Base-by-base conservation (phyloP, 441 rosid species). In the Erodium chrysanthum region DNA sequence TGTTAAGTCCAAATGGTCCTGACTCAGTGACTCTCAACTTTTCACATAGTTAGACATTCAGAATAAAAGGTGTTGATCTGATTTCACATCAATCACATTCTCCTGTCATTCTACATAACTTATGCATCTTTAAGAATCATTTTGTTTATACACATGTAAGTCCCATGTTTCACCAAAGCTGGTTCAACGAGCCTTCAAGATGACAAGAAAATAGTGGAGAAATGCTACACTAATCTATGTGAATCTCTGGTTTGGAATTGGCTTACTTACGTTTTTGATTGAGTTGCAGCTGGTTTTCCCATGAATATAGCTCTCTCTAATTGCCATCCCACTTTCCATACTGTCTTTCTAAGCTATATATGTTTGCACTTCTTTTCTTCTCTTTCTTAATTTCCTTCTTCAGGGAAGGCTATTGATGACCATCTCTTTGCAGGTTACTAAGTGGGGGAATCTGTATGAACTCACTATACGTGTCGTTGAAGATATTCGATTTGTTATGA, bases 401-500 rank as follows among this genome's bases (percentile, higher is more conserved):
- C 18, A 20, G 33, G 59, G n/a, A 50, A 78, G 69, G 68, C 68
- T 62, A 59, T 61, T 66, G 69, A 60, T 60, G 33, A 60, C 33
- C 72, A 18, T 81, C 66, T 66, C 69, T 77, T 73, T 81, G 80
- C 83, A 95, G 99, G 81, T 77, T 68, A 35, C 84, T 27, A 90
- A 84, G 83, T 86, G 88, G 97, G 92, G 81, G 65, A 81, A 75
- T 71, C 70, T 95, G 82, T 76, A 62, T 68, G 86, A 86, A 2
- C 86, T 81, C 56, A 85, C 87, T 64, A 72, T 79, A 6, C 97
- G 97, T 62, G 92, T 95, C 25, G 78, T 85, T 74, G 90, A 84
- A 72, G 97, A 95, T 85, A 81, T 92, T 76, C 87, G 83, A 71
- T 88, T 92, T 83, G 97, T 85, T 67, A 78, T 82, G 88, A 90